Percentiles rank a stretch among this genome's conserved stretches.
These are phyloP conservation scores for Phaseolus coccineus DNA, from an alignment of 331 rosid species.

Conservation along the genomic window DNA sequence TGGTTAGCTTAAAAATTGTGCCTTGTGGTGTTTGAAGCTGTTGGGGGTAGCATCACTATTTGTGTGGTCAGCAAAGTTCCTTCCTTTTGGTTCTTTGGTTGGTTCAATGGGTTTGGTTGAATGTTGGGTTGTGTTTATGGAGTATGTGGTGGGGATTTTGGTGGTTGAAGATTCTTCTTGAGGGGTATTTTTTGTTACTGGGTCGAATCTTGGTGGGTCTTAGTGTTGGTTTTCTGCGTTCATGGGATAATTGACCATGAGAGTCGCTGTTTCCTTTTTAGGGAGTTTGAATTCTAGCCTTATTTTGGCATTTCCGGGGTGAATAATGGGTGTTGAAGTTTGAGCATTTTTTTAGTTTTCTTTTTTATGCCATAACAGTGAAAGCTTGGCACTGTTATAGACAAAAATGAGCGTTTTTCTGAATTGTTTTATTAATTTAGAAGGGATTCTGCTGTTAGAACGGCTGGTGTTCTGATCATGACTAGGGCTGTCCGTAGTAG, in stretches of 20 bases:
- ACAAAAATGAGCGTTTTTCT: slow-evolving; percentile 55
- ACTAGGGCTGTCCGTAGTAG: slow-evolving; percentile 92
- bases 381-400: slow-evolving; percentile 40
- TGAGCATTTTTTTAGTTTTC: slow-evolving; percentile 17
- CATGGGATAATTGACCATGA: slow-evolving; percentile 52
- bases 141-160: slow-evolving; percentile 41
- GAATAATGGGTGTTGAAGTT: slow-evolving; percentile 39
- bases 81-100: slow-evolving; percentile 37
- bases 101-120: slow-evolving; percentile 42
- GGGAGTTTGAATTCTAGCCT: slow-evolving; percentile 49
- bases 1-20: slow-evolving; percentile 41
- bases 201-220: slow-evolving; percentile 38
- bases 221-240: slow-evolving; percentile 24
- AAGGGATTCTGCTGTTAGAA: slow-evolving; percentile 52
- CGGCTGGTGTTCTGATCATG: slow-evolving; percentile 78
- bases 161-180: slow-evolving; percentile 44
- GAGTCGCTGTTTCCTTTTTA: slow-evolving; percentile 49
- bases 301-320: slow-evolving; percentile 44
- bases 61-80: slow-evolving; percentile 37
- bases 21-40: slow-evolving; percentile 36
- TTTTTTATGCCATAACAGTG: slow-evolving; percentile 46
- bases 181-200: slow-evolving; percentile 38
- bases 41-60: slow-evolving; percentile 25
- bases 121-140: slow-evolving; percentile 38
- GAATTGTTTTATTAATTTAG: slow-evolving; percentile 55